Base-by-base conservation (phyloP, 2,329 filamentous ascomycete genomes). In the Cadophora luteo-olivacea region DNA sequence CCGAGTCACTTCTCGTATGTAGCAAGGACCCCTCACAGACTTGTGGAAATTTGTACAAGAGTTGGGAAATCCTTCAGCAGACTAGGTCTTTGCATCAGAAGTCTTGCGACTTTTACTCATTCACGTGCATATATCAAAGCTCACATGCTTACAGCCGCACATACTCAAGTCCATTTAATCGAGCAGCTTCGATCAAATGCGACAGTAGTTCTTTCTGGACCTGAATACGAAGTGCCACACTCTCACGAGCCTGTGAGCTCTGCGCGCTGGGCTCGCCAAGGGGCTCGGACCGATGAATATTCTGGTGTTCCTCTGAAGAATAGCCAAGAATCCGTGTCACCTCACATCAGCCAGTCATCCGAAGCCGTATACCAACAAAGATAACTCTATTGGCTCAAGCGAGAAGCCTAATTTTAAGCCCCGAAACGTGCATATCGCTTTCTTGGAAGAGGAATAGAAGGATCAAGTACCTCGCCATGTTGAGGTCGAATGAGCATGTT, bases 401-500 rank as follows among this genome's bases (percentile, higher is more conserved):
- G 24, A 54, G 14, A 22, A 54, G 25, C 24, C 3, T 19, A 29
- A 16, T 38, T 38, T 38, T 38, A 29, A 54, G 51, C 51, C 51
- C 51, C 51, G 51, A 54, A 54, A 29, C 51, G 24, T 29, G 51
- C 51, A 54, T 54, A 54, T 54, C 36, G 4, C 29, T 16, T 29
- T 54, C 51, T 54, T 54, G 51, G 51, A 25, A 29, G 24, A 32
- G 24, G 24, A 54, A 29, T 14, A 12, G 24, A 24, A 29, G 51
- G 51, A 51, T 54, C 51, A 54, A 54, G 24, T 25, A 8, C 29
- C 11, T 54, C 24, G 51, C 51, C 51, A 54, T 29, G n/a, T 5
- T 51, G 51, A 54, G 51, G 24, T 29, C 51, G 51, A 54, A 54
- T 54, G 51, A 54, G 51, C 51, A 54, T 54, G 51, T 54, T 54